Conservation (phyloP, 140 eudicot species). For the Anethum foeniculum region DNA sequence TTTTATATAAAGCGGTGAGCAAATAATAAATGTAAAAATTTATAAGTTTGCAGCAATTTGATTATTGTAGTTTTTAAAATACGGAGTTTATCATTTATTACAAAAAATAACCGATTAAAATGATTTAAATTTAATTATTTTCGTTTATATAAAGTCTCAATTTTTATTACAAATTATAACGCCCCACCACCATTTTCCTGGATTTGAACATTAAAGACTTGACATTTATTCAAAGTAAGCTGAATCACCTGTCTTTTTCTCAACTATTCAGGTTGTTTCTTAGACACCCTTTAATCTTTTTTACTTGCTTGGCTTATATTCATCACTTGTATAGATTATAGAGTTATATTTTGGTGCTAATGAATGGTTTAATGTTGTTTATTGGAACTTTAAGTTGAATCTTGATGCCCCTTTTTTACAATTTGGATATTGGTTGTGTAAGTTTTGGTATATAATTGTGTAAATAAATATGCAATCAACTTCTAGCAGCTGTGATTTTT, state of each 20-base stretch:
- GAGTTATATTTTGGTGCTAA: background rate
- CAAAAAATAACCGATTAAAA: too few relatives aligned
- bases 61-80: too few relatives aligned
- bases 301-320: background rate
- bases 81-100: too few relatives aligned
- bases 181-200: background rate
- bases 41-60: too few relatives aligned
- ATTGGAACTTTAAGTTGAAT: slow-evolving; percentile 6
- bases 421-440: slow-evolving; percentile 9
- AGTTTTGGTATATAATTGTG: slow-evolving; percentile 20
- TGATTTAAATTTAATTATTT: too few relatives aligned
- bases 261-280: background rate
- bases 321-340: background rate
- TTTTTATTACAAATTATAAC: background rate
- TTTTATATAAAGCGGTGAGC: too few relatives aligned
- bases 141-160: background rate
- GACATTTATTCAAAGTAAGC: background rate
- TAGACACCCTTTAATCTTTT: slow-evolving; percentile 1
- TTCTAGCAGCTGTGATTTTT: slow-evolving; percentile 23
- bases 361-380: slow-evolving; percentile 10
- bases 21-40: too few relatives aligned
- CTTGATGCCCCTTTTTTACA: slow-evolving; percentile 8
- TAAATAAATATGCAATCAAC: slow-evolving; percentile 33
- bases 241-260: background rate
- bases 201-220: background rate